These are phyloP conservation scores for Leccinum longicurvipes DNA, from an alignment of 768 basidiomycete genomes.

Conservation along the genomic window DNA sequence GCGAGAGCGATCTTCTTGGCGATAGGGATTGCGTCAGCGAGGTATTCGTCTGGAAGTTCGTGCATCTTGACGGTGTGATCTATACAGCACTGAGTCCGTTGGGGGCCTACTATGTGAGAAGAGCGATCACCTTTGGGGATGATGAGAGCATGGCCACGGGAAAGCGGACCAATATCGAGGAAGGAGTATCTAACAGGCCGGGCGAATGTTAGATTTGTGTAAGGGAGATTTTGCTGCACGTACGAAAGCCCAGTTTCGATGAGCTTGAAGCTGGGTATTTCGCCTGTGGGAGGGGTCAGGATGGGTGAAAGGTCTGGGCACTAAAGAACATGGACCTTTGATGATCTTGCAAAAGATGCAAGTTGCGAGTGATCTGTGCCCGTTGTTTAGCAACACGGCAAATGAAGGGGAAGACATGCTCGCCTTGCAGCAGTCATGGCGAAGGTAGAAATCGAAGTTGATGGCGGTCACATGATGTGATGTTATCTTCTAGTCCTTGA, in stretches of 20 bases:
- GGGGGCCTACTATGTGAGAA: too few relatives aligned
- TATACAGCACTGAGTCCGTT: conserved; percentile 28
- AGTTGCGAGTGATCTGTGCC: conserved; percentile 47
- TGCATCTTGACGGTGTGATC: conserved; percentile 86
- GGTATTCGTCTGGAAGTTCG: conserved; percentile 82
- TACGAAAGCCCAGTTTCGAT: conserved; percentile 71
- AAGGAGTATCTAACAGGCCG: conserved; percentile 63
- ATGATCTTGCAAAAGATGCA: conserved; percentile 97
- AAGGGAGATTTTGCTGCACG: conserved; percentile 24
- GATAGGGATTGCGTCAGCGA: conserved; percentile 71
- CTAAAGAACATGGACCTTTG: conserved; percentile 53
- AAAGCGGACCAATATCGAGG: conserved; percentile 87
- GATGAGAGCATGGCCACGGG: conserved; percentile 87
- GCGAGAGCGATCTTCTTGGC: conserved; percentile 87
- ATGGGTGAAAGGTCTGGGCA: neutral
- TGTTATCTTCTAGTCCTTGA: neutral
- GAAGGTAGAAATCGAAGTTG: neutral
- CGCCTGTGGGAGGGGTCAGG: conserved; percentile 45
- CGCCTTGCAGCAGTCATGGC: conserved; percentile 23
- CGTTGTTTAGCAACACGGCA: neutral
- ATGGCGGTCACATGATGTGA: neutral
- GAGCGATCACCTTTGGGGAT: conserved; percentile 82
- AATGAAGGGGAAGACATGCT: neutral
- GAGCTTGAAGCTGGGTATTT: conserved; percentile 87
- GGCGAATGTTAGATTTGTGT: too few relatives aligned